Conservation (phyloP, 352 stramenopile species). For the Aphanomyces stellatus region DNA sequence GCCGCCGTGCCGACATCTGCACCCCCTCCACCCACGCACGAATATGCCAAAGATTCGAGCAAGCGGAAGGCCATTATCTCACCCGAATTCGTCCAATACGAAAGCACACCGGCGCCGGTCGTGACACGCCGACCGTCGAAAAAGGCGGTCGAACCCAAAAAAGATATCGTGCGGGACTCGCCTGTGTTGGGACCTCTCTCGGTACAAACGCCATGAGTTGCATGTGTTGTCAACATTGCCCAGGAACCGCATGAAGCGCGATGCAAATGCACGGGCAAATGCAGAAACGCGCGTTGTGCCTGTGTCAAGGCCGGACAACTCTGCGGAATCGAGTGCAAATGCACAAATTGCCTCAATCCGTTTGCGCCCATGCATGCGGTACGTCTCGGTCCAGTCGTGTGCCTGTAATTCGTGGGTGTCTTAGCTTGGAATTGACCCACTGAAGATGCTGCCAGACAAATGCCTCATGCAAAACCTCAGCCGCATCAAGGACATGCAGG, state of each 20-base stretch:
- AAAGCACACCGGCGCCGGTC: not conserved
- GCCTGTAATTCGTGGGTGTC: not conserved
- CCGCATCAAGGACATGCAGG: constrained; percentile 77
- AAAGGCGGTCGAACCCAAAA: constrained; percentile 1
- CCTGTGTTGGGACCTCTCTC: constrained; percentile 11
- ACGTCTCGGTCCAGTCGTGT: not conserved
- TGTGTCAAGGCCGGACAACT: constrained; percentile 75
- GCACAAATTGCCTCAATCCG: constrained; percentile 63
- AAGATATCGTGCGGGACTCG: not conserved
- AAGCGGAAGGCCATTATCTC: constrained; percentile 78
- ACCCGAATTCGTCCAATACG: constrained; percentile 75
- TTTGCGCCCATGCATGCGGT: constrained; percentile 61
- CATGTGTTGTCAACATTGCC: not conserved
- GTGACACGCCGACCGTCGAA: not conserved
- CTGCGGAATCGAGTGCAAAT: constrained; percentile 73
- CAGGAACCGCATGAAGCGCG: constrained; percentile 26
- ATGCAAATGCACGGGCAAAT: constrained; percentile 80
- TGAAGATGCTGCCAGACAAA: constrained; percentile 54
- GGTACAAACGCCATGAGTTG: not conserved
- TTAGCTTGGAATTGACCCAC: constrained; percentile 49
- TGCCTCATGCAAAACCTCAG: constrained; percentile 79
- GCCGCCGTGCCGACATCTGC: not conserved
- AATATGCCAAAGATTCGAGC: constrained; percentile 49
- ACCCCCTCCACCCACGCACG: not conserved
- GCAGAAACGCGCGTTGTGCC: constrained; percentile 66